Base-by-base conservation (phyloP, 345 rosid genomes). In the Nephelium lappaceum region DNA sequence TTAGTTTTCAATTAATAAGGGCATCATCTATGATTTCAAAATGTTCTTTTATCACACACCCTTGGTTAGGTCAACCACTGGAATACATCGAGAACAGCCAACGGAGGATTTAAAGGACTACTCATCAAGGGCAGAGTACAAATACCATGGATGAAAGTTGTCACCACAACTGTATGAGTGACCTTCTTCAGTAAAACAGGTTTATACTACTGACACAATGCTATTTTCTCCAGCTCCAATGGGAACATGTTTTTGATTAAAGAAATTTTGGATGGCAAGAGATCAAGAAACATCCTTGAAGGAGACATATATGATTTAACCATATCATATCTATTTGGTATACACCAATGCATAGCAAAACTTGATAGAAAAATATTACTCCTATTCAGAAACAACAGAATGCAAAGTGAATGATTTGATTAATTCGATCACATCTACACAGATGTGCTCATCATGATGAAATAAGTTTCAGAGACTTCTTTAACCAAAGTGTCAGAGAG, bases 1-100 rank as follows among this genome's bases (percentile, higher is more conserved):
- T 39, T n/a, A 82, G 71, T 51, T 64, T 43, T 70, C 62, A 42
- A 65, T 61, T 39, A 61, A 39, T 16, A 51, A 57, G 41, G 47
- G 21, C 16, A 15, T 66, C 1, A 72, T 66, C 11, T 7, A 61
- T 36, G 36, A 11, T 39, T 19, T 16, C n/a, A 73, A 15, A 51
- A 47, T 38, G 73, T 43, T 65, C 45, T 14, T 53, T 18, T 58
- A 21, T 14, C 9, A 3, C 67, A 24, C 27, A 24, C 49, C 14
- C 49, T 45, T 45, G 14, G 49, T 45, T 8, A 45, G 49, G 49
- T 45, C 49, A 45, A 45, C 49, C 11, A 74, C 25, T 61, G 66
- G 41, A 55, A 60, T 24, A 24, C 25, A 60, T 60, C 21, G 39
- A 73, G 38, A 41, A 61, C 11, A 23, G 64, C 16, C 31, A 55